These are phyloP conservation scores for Annulohypoxylon maeteangense DNA, from an alignment of 495 filamentous ascomycete species.

Conservation along the genomic window DNA sequence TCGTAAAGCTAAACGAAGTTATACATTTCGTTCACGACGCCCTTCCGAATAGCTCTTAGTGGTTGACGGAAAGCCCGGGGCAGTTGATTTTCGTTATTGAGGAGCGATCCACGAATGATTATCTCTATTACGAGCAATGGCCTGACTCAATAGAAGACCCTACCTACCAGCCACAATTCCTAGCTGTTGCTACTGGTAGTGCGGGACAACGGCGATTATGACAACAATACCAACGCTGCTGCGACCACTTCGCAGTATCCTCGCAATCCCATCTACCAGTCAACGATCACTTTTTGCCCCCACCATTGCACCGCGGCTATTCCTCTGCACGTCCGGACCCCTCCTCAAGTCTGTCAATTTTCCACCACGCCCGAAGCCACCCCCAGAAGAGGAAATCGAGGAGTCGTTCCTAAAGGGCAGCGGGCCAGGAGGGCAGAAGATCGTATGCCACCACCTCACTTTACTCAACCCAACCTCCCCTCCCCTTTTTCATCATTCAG, in stretches of 20 bases:
- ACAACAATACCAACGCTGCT: neutral
- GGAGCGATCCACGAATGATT: neutral
- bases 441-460: conserved; percentile 58
- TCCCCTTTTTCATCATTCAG: neutral
- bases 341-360: conserved; percentile 54
- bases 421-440: conserved; percentile 96
- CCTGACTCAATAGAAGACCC: neutral
- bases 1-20: conserved; percentile 2
- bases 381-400: conserved; percentile 80
- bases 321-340: conserved; percentile 26
- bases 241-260: neutral
- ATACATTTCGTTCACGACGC: neutral
- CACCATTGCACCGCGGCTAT: neutral
- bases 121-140: neutral
- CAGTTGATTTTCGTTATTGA: neutral
- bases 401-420: conserved; percentile 90
- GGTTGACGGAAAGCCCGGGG: neutral
- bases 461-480: neutral
- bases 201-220: conserved; percentile 5
- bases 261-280: neutral
- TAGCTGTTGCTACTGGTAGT: neutral
- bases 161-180: neutral
- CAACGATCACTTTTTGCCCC: neutral
- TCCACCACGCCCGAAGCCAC: conserved; percentile 75
- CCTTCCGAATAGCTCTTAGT: neutral